phyloP scores from a whole-genome alignment of 208 protist genomes.

The Herpetomonas tarakana region DNA sequence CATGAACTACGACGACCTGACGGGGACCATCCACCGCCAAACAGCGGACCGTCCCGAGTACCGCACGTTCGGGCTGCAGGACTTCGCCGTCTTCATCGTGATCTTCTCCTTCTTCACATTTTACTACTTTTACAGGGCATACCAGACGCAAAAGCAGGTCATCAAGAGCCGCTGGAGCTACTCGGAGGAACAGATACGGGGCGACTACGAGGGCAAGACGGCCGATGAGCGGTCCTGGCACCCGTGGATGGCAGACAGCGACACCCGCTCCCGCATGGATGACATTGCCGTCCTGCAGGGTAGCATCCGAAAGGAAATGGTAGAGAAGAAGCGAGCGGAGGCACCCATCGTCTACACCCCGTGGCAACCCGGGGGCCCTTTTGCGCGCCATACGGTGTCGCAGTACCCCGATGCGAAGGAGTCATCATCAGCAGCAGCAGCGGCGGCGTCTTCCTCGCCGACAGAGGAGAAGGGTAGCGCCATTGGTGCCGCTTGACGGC shows the following conservation, averaged over 20 bases:
- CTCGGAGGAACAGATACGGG: slow-evolving; percentile 53
- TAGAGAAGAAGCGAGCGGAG: slow-evolving; percentile 58
- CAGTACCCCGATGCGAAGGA: slow-evolving; percentile 6
- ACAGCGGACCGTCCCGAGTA: slow-evolving; percentile 65
- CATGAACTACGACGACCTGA: slow-evolving; percentile 80
- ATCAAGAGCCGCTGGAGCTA: slow-evolving; percentile 73
- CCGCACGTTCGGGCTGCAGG: slow-evolving; percentile 61
- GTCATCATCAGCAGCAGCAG: neutral
- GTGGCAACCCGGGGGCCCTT: slow-evolving; percentile 78
- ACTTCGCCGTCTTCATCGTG: slow-evolving; percentile 58
- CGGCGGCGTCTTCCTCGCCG: no score
- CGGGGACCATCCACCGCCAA: slow-evolving; percentile 78
- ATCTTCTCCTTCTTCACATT: slow-evolving; percentile 29
- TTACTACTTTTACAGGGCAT: slow-evolving; percentile 72
- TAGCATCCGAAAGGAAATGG: slow-evolving; percentile 52
- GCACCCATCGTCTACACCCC: slow-evolving; percentile 68
- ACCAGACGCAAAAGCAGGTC: slow-evolving; percentile 59
- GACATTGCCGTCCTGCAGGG: slow-evolving; percentile 75
- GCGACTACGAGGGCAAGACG: slow-evolving; percentile 25
- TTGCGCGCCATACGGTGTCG: slow-evolving; percentile 35
- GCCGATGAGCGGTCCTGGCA: slow-evolving; percentile 53
- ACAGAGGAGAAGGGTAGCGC: no score
- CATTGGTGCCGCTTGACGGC: no score
- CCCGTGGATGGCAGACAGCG: slow-evolving; percentile 67
- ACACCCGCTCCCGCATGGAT: slow-evolving; percentile 71